Evolutionary conservation across 192 early-diverging fungal genomes (phyloP).

Genomic region (Coemansia sp.): DNA sequence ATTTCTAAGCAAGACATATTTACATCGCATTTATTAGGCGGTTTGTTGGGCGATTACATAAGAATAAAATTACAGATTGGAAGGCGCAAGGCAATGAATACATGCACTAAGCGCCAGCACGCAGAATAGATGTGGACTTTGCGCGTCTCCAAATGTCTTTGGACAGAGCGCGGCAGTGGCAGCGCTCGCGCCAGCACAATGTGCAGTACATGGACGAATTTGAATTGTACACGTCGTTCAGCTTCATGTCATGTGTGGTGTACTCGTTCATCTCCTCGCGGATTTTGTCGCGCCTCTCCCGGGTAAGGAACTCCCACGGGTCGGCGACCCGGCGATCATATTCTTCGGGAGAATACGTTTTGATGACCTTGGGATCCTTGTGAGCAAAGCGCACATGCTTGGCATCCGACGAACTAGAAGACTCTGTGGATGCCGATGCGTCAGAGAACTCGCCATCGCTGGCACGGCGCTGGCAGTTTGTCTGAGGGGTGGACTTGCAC

Average conservation of each 20-base stretch:
- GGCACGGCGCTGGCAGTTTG: slow-evolving; percentile 5
- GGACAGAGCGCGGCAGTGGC: slow-evolving; percentile 52
- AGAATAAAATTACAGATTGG: slow-evolving; percentile 10
- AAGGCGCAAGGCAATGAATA: neutral
- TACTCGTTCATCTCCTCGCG: slow-evolving; percentile 53
- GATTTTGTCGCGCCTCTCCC: slow-evolving; percentile 36
- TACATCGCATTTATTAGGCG: neutral
- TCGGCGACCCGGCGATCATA: slow-evolving; percentile 54
- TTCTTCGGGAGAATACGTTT: slow-evolving; percentile 48
- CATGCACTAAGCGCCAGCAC: slow-evolving; percentile 35
- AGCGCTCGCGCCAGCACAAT: slow-evolving; percentile 52
- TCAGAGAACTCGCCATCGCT: slow-evolving; percentile 31
- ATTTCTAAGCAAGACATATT: neutral
- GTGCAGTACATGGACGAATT: slow-evolving; percentile 50
- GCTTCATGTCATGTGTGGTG: slow-evolving; percentile 43
- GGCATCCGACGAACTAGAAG: slow-evolving; percentile 12
- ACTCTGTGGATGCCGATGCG: slow-evolving; percentile 7
- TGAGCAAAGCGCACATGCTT: slow-evolving; percentile 46
- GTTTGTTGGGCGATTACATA: neutral
- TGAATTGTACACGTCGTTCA: slow-evolving; percentile 52
- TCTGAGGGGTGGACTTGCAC: slow-evolving; percentile 23
- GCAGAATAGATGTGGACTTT: slow-evolving; percentile 46
- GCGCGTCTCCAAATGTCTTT: slow-evolving; percentile 55
- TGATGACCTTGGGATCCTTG: slow-evolving; percentile 31
- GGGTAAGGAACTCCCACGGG: slow-evolving; percentile 52